phyloP scores from a whole-genome alignment of 2,329 filamentous ascomycete species.

The Alternaria ventricosa region DNA sequence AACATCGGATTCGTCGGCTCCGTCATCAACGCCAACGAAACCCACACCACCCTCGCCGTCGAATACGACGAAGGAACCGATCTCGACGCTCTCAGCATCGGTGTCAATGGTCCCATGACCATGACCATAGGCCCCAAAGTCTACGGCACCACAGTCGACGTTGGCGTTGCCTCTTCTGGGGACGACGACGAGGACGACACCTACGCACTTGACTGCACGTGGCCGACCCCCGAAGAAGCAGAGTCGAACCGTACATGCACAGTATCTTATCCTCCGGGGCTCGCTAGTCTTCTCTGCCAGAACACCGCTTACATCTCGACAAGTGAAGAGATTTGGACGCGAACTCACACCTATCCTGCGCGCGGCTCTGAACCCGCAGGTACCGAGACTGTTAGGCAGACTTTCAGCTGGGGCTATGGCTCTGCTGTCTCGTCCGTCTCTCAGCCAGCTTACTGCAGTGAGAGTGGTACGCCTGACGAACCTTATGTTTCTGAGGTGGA shows the following conservation, averaged over 20 bases:
- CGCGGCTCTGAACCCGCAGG: neutral
- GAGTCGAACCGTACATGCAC: neutral
- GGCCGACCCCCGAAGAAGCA: neutral
- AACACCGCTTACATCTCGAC: accelerated
- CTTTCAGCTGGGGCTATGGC: neutral
- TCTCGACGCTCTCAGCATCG: neutral
- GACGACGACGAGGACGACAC: accelerated
- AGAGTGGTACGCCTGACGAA: neutral
- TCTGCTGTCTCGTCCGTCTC: accelerated
- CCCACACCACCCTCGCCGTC: neutral
- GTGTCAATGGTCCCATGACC: neutral
- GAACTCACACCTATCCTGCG: neutral
- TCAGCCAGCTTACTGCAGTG: neutral
- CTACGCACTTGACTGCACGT: neutral
- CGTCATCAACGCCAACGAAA: neutral
- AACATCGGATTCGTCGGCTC: neutral
- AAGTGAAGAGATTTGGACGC: accelerated
- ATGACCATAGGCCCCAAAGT: neutral
- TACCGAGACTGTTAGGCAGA: neutral
- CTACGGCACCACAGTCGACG: neutral
- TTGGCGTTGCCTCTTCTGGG: neutral
- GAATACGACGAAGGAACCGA: neutral
- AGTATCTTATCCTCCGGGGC: accelerated
- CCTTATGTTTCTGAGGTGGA: neutral
- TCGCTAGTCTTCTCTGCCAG: neutral